These are phyloP conservation scores for Fusarium circinatum DNA, from an alignment of 2,329 filamentous ascomycete species.

Conservation along the genomic window DNA sequence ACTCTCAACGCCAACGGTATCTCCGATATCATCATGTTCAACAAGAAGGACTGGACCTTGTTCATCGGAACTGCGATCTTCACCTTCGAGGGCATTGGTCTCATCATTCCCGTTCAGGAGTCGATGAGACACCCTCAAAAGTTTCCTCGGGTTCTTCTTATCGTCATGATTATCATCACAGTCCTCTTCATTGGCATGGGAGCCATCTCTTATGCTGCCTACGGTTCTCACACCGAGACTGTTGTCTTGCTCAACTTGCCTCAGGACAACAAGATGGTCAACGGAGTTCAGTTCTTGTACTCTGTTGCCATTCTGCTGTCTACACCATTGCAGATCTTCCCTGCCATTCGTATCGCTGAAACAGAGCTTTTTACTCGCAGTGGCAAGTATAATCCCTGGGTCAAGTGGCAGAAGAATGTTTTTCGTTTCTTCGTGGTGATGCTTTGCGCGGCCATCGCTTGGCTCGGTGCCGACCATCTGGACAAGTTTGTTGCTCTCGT, in stretches of 20 bases:
- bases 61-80: slow-evolving; percentile 99
- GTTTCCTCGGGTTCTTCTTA: slow-evolving; percentile 87
- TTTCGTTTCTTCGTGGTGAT: slow-evolving; percentile 95
- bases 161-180: slow-evolving; percentile 96
- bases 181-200: slow-evolving; percentile 91
- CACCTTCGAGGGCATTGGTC: slow-evolving; percentile 96
- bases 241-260: slow-evolving; percentile 96
- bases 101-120: slow-evolving; percentile 98
- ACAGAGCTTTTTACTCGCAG: slow-evolving; percentile 93
- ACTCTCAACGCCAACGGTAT: slow-evolving; percentile 82
- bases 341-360: slow-evolving; percentile 94
- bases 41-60: slow-evolving; percentile 90
- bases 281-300: slow-evolving; percentile 95
- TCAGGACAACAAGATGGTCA: slow-evolving; percentile 94
- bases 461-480: slow-evolving; percentile 89
- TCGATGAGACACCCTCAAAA: slow-evolving; percentile 93
- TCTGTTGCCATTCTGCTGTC: slow-evolving; percentile 97
- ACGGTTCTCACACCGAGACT: slow-evolving; percentile 93
- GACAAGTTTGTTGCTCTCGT: slow-evolving; percentile 98
- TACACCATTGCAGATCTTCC: slow-evolving; percentile 96
- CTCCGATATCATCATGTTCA: slow-evolving; percentile 90
- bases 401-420: slow-evolving; percentile 99
- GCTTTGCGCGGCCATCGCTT: slow-evolving; percentile 86
- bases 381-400: slow-evolving; percentile 96
- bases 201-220: slow-evolving; percentile 93